Conservation (phyloP, 1,284 basidiomycete species). For the Malassezia restricta region DNA sequence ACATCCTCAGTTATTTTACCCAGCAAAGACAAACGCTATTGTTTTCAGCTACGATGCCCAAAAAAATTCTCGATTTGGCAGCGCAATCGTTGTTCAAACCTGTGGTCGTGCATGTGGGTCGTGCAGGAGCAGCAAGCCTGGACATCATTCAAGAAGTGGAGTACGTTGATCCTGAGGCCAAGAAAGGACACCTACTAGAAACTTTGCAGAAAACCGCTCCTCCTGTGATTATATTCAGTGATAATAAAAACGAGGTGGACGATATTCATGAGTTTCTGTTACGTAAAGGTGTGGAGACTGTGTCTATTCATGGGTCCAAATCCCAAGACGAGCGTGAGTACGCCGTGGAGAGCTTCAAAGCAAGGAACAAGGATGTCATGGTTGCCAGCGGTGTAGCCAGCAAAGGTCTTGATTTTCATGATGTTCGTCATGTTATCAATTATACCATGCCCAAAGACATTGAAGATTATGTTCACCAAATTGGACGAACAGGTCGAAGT, state of each 20-base stretch:
- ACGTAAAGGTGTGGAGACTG: slow-evolving; percentile 92
- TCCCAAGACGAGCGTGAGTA: slow-evolving; percentile 97
- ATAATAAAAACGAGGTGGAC: slow-evolving; percentile 99
- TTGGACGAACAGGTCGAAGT: slow-evolving; percentile 89
- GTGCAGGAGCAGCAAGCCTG: slow-evolving; percentile 91
- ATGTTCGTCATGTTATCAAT: slow-evolving; percentile 94
- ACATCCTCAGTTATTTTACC: slow-evolving; percentile 96
- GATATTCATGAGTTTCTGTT: slow-evolving; percentile 97
- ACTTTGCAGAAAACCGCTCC: slow-evolving; percentile 97
- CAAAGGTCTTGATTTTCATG: slow-evolving; percentile 95
- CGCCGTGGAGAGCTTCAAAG: slow-evolving; percentile 92
- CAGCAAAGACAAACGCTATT: slow-evolving; percentile 90
- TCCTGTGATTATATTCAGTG: slow-evolving; percentile 93
- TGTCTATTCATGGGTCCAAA: slow-evolving; percentile 95
- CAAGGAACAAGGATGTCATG: slow-evolving; percentile 95
- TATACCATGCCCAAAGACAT: slow-evolving; percentile 99
- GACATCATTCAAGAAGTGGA: slow-evolving; percentile 96
- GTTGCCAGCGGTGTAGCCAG: slow-evolving; percentile 94
- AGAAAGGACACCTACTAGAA: slow-evolving; percentile 96
- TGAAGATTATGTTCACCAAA: slow-evolving; percentile 65
- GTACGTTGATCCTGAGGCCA: slow-evolving; percentile 97
- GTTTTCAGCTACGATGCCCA: slow-evolving; percentile 97
- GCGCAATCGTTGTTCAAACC: slow-evolving; percentile 85
- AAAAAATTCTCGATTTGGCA: slow-evolving; percentile 97
- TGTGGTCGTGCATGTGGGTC: slow-evolving; percentile 88